Conservation (phyloP, 2,329 filamentous ascomycete species). For the Ceratocystis smalleyi region DNA sequence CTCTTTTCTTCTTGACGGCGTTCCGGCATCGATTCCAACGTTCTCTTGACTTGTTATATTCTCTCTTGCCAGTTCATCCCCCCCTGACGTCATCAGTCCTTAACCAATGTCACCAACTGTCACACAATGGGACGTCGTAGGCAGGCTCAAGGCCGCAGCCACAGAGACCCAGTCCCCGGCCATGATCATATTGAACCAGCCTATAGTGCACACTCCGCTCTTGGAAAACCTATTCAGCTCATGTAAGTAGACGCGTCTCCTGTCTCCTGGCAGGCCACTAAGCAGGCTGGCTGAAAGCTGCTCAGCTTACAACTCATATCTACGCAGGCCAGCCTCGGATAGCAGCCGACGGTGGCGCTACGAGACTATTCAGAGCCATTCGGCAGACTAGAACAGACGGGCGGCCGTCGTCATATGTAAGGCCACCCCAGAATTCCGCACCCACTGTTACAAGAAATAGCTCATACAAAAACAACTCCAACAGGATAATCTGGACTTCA, state of each 20-base stretch:
- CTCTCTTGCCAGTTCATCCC: background rate
- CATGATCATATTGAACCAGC: constrained; percentile 38
- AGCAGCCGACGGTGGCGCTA: constrained; percentile 85
- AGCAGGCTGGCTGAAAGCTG: too few species aligned
- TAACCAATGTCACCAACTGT: background rate
- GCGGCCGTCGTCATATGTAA: constrained; percentile 9
- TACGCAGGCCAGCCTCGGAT: constrained; percentile 47
- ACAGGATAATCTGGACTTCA: constrained; percentile 47
- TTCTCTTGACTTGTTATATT: too few species aligned
- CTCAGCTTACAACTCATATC: too few species aligned
- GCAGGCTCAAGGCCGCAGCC: constrained; percentile 5
- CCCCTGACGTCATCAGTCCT: constrained; percentile 3
- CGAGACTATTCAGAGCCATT: constrained; percentile 43
- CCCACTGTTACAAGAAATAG: background rate
- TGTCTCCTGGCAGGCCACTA: background rate
- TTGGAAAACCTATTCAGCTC: constrained; percentile 23
- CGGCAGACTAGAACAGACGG: constrained; percentile 11
- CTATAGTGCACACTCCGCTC: constrained; percentile 31
- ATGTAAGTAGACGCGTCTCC: background rate
- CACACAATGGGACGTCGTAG: constrained; percentile 14
- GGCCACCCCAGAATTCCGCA: background rate
- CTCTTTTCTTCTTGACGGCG: too few species aligned
- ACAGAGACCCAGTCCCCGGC: constrained; percentile 24
- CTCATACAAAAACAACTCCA: background rate
- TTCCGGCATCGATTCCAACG: too few species aligned